Evolutionary conservation across 148 eudicot genomes (phyloP).

Genomic region (Rhododendron williamsianum): DNA sequence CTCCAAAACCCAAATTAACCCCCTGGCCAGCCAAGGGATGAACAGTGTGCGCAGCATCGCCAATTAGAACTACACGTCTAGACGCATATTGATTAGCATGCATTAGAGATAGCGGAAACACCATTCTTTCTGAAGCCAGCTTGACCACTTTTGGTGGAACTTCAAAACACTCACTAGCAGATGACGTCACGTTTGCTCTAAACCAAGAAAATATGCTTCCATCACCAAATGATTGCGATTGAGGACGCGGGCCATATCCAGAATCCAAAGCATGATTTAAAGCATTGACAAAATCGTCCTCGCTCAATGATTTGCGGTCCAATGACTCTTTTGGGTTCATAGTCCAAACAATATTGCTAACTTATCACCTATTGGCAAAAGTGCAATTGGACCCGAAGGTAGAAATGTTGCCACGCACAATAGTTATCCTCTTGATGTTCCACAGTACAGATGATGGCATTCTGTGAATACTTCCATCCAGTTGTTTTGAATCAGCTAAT

Average conservation of each 20-base stretch:
- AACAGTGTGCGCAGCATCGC: conserved; percentile 98
- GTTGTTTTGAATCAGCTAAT: conserved; percentile 65
- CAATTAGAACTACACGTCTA: conserved; percentile 72
- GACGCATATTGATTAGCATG: conserved; percentile 68
- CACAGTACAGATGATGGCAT: conserved; percentile 89
- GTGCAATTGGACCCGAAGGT: conserved; percentile 95
- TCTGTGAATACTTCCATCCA: conserved; percentile 83
- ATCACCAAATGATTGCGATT: conserved; percentile 38
- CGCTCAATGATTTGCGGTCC: conserved; percentile 53
- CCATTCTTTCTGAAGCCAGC: conserved; percentile 79
- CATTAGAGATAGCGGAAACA: conserved; percentile 74
- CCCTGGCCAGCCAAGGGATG: conserved; percentile 99
- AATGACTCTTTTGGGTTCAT: conserved; percentile 78
- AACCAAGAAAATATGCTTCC: conserved; percentile 50
- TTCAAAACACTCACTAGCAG: conserved; percentile 71
- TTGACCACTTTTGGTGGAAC: conserved; percentile 77
- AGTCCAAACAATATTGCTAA: conserved; percentile 98
- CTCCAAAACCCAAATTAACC: conserved; percentile 94
- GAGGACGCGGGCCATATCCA: conserved; percentile 89
- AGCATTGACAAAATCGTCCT: conserved; percentile 62
- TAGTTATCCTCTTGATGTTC: conserved; percentile 53
- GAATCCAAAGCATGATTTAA: conserved; percentile 72
- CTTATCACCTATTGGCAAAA: conserved; percentile 80
- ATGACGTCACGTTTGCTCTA: conserved; percentile 32
- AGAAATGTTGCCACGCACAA: conserved; percentile 96